These are phyloP conservation scores for Collybia mongolica DNA, from an alignment of 768 basidiomycete genomes.

Conservation along the genomic window DNA sequence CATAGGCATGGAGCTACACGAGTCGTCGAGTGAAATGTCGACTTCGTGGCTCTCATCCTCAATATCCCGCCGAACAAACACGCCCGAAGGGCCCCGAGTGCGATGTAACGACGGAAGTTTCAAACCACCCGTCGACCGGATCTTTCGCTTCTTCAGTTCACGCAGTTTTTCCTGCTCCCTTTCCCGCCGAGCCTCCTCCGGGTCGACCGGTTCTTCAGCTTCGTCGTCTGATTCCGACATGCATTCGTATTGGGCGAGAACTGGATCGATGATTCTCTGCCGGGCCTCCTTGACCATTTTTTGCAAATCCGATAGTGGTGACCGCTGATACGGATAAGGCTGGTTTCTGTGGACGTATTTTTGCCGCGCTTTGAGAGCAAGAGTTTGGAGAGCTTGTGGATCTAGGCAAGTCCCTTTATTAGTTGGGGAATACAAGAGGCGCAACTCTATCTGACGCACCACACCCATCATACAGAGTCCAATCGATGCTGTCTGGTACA, in stretches of 20 bases:
- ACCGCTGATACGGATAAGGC: slow-evolving; percentile 9
- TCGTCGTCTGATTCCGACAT: slow-evolving; percentile 37
- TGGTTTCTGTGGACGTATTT: slow-evolving; percentile 26
- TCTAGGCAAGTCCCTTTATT: slow-evolving; percentile 34
- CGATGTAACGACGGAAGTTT: slow-evolving; percentile 19
- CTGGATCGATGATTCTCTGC: slow-evolving; percentile 49
- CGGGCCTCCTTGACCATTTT: slow-evolving; percentile 32
- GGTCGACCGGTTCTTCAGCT: slow-evolving; percentile 34
- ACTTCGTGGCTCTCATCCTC: slow-evolving; percentile 64
- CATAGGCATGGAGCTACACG: slow-evolving; percentile 7
- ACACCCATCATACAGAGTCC: slow-evolving; percentile 54
- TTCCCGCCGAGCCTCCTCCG: slow-evolving; percentile 38
- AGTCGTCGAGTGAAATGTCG: slow-evolving; percentile 44
- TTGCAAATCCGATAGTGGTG: slow-evolving; percentile 17
- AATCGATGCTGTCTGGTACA: slow-evolving; percentile 55
- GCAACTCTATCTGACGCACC: slow-evolving; percentile 38
- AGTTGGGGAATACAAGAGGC: not conserved
- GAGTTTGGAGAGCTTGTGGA: slow-evolving; percentile 46
- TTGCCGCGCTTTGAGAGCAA: slow-evolving; percentile 37
- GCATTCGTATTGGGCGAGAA: slow-evolving; percentile 32
- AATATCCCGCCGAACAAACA: slow-evolving; percentile 54
- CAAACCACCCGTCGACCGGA: slow-evolving; percentile 31
- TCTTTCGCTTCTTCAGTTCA: slow-evolving; percentile 54
- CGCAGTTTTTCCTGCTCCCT: slow-evolving; percentile 52
- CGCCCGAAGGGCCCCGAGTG: slow-evolving; percentile 29